phyloP scores from a whole-genome alignment of 2,329 filamentous ascomycete species.

The Neofusicoccum umdonicola region DNA sequence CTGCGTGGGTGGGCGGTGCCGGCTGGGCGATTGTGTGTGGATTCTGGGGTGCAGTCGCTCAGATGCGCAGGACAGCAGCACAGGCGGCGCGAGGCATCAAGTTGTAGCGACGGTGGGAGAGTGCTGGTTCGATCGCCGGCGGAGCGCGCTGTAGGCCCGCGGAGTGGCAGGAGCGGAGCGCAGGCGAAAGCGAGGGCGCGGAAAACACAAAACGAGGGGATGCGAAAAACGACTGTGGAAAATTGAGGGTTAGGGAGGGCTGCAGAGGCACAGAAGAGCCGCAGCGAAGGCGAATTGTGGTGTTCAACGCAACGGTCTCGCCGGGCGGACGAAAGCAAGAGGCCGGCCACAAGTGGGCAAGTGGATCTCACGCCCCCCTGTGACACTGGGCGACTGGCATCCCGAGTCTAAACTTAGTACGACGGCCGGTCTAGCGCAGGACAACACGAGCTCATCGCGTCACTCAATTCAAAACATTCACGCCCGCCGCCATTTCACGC shows the following conservation, averaged over 20 bases:
- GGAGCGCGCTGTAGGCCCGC: neutral
- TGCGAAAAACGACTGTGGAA: constrained; percentile 1
- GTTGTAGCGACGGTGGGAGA: constrained; percentile 7
- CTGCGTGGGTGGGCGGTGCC: neutral
- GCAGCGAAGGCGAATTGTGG: constrained; percentile 12
- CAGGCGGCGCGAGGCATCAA: neutral
- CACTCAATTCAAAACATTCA: constrained; percentile 13
- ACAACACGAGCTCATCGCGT: constrained; percentile 13
- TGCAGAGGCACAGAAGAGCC: neutral
- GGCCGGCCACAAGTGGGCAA: constrained; percentile 8
- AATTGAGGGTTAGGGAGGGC: constrained; percentile 1
- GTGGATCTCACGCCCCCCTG: constrained; percentile 13
- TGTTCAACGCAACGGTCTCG: constrained; percentile 12
- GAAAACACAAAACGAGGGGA: constrained; percentile 11
- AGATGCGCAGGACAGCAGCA: neutral
- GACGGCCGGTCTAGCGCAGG: constrained; percentile 10
- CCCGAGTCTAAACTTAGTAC: constrained; percentile 16
- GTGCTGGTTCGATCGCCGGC: constrained; percentile 5
- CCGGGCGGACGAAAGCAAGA: constrained; percentile 11
- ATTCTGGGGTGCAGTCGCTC: neutral
- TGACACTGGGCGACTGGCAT: constrained; percentile 7
- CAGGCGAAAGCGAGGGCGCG: neutral
- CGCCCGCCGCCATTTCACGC: neutral
- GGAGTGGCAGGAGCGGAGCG: neutral
- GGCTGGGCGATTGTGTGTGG: neutral